These are phyloP conservation scores for Monotropa hypopitys DNA, from an alignment of 179 eudicot genomes.

Conservation along the genomic window DNA sequence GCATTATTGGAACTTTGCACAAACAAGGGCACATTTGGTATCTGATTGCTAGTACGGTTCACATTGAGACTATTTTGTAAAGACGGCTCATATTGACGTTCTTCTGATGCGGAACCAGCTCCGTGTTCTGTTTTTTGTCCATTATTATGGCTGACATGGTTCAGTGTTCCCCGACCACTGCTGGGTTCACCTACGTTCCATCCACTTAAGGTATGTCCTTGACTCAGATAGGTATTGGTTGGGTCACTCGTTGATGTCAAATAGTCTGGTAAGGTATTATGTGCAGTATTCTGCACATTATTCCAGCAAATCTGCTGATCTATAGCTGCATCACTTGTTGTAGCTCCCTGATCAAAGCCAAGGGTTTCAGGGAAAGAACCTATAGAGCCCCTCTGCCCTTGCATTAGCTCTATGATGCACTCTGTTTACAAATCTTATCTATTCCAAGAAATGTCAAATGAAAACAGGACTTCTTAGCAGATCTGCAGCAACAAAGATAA, in stretches of 20 bases:
- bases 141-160: slow-evolving; percentile 25
- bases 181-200: slow-evolving; percentile 62
- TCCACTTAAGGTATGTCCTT: slow-evolving; percentile 32
- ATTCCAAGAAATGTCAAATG: neutral
- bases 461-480: slow-evolving; percentile 3
- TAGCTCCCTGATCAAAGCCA: slow-evolving; percentile 55
- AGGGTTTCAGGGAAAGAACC: slow-evolving; percentile 73
- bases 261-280: slow-evolving; percentile 39
- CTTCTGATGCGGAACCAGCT: slow-evolving; percentile 24
- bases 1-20: slow-evolving; percentile 27
- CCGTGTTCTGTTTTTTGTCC: slow-evolving; percentile 34
- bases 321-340: slow-evolving; percentile 42
- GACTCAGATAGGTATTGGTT: slow-evolving; percentile 17
- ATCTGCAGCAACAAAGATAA: slow-evolving; percentile 14
- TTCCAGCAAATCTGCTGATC: slow-evolving; percentile 70
- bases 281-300: slow-evolving; percentile 35
- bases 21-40: slow-evolving; percentile 21
- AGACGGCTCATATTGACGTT: slow-evolving; percentile 27
- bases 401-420: slow-evolving; percentile 39
- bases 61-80: slow-evolving; percentile 26
- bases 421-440: slow-evolving; percentile 8
- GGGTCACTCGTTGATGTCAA: slow-evolving; percentile 19
- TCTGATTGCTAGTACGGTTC: slow-evolving; percentile 27
- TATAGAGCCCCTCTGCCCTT: slow-evolving; percentile 71
- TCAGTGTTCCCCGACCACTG: slow-evolving; percentile 20